Evolutionary conservation across 345 rosid genomes (phyloP).

Genomic region (Kernera saxatilis): DNA sequence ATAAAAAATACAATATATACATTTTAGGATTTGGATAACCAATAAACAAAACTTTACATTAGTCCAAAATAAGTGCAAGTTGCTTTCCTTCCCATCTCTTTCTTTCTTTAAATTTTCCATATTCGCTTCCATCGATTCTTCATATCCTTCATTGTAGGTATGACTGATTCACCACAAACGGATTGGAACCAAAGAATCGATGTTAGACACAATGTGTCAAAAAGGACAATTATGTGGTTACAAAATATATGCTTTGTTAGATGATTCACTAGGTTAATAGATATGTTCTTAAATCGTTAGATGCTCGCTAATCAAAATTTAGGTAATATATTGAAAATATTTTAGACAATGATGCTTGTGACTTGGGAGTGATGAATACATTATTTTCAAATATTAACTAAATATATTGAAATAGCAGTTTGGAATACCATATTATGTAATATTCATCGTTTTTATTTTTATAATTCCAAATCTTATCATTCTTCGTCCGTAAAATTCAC

Average conservation of each 20-base stretch:
- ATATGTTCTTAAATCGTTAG: not conserved
- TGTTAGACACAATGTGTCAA: not conserved
- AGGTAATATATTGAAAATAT: not conserved
- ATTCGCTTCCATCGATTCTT: not conserved
- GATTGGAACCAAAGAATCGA: conserved; percentile 9
- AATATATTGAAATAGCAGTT: not conserved
- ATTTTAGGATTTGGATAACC: conserved; percentile 28
- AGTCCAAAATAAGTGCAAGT: conserved; percentile 20
- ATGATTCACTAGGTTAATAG: conserved; percentile 1
- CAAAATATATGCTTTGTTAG: conserved; percentile 7
- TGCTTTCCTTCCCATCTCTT: conserved; percentile 17
- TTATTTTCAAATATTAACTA: not conserved
- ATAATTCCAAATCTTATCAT: not conserved
- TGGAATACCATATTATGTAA: not conserved
- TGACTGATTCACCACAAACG: conserved; percentile 9
- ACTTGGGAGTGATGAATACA: not conserved
- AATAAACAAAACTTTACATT: not conserved
- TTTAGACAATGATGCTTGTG: not conserved
- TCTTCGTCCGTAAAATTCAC: not conserved
- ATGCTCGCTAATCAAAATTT: not conserved
- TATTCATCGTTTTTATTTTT: not conserved
- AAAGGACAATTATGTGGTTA: conserved; percentile 11
- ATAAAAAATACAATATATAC: conserved; percentile 1
- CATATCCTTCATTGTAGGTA: conserved; percentile 8
- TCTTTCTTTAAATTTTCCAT: conserved; percentile 3